Percentiles rank a stretch among this genome's conserved stretches.
These are phyloP conservation scores for Eucalyptus polyanthemos DNA, from an alignment of 345 rosid species.

Conservation along the genomic window DNA sequence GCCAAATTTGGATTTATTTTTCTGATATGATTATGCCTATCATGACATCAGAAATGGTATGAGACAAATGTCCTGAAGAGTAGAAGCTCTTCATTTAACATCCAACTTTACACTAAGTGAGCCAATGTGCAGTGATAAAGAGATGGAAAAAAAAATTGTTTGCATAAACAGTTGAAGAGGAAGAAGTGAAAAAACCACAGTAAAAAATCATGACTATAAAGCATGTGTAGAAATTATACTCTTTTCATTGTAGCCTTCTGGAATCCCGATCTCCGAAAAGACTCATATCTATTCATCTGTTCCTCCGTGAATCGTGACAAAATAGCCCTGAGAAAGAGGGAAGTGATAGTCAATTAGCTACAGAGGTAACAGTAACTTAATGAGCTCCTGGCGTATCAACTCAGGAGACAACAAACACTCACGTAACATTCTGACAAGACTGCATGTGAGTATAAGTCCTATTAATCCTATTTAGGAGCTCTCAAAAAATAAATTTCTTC, in stretches of 20 bases:
- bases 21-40: not conserved
- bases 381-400: not conserved
- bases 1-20: not conserved
- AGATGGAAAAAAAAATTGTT: not conserved
- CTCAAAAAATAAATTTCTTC: not conserved
- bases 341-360: not conserved
- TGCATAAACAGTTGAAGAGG: not conserved
- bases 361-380: not conserved
- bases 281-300: slow-evolving; percentile 89
- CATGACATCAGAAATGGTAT: not conserved
- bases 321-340: slow-evolving; percentile 33
- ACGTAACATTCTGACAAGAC: not conserved
- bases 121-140: not conserved
- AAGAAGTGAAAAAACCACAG: not conserved
- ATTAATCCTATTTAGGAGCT: not conserved
- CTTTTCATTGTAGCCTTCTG: slow-evolving; percentile 89
- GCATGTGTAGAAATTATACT: slow-evolving; percentile 15
- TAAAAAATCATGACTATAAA: not conserved
- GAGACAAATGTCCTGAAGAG: not conserved
- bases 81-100: not conserved
- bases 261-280: slow-evolving; percentile 90
- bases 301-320: slow-evolving; percentile 72
- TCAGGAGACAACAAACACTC: not conserved
- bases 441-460: not conserved
- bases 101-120: not conserved